Evolutionary conservation across 1,284 basidiomycete genomes (phyloP).

Genomic region (Exsudoporus floridanus): DNA sequence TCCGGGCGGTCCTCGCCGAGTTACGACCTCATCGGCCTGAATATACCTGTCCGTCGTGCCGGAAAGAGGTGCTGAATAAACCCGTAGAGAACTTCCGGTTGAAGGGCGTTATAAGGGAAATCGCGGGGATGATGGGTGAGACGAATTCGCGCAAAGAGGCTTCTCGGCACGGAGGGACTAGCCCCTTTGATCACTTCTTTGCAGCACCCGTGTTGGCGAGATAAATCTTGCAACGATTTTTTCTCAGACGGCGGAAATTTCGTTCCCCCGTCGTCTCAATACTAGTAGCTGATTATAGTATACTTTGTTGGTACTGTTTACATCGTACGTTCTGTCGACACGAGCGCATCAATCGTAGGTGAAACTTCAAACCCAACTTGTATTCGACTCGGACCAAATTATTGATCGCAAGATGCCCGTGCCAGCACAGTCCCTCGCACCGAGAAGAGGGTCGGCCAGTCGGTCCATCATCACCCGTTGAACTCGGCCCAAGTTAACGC

Average conservation of each 20-base stretch:
- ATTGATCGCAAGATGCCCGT: too few species aligned
- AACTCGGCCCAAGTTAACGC: too few species aligned
- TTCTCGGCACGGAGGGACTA: slow-evolving; percentile 20
- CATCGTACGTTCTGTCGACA: too few species aligned
- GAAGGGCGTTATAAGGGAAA: slow-evolving; percentile 52
- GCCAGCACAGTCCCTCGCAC: too few species aligned
- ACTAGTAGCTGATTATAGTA: not conserved
- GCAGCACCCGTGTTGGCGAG: slow-evolving; percentile 10
- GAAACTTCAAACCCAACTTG: too few species aligned
- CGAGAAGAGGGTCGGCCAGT: too few species aligned
- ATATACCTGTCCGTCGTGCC: slow-evolving; percentile 68
- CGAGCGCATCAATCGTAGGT: too few species aligned
- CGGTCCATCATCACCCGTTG: too few species aligned
- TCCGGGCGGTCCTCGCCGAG: slow-evolving; percentile 20
- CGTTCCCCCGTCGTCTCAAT: not conserved
- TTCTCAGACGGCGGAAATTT: not conserved
- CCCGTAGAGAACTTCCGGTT: slow-evolving; percentile 62
- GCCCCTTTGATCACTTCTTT: slow-evolving; percentile 58
- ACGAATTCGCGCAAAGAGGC: slow-evolving; percentile 37
- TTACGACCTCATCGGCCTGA: slow-evolving; percentile 40
- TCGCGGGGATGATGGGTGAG: slow-evolving; percentile 50
- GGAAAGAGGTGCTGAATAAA: slow-evolving; percentile 44
- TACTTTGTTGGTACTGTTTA: slow-evolving; percentile 6
- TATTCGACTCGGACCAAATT: too few species aligned
- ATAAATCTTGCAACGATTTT: slow-evolving; percentile 1